phyloP scores from a whole-genome alignment of 441 rosid species.

The Syzygium syzygioides region DNA sequence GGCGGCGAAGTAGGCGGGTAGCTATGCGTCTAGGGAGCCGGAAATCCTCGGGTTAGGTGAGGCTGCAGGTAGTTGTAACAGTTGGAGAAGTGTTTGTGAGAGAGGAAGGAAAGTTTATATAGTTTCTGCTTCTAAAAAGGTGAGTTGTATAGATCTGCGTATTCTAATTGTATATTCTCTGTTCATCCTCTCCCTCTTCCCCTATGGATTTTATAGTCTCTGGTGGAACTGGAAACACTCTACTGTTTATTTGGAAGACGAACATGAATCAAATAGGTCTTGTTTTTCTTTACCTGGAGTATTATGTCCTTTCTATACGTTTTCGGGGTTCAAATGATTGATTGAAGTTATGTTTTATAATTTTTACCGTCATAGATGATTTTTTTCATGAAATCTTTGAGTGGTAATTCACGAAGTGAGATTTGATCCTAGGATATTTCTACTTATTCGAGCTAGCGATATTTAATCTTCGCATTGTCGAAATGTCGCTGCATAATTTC shows the following conservation, averaged over 20 bases:
- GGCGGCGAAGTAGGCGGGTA: constrained; percentile 43
- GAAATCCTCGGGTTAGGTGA: constrained; percentile 28
- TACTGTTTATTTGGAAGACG: background rate
- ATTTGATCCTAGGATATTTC: background rate
- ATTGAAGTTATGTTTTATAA: background rate
- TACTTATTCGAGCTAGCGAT: background rate
- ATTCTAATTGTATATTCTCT: background rate
- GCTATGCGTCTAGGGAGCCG: constrained; percentile 27
- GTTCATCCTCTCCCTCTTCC: background rate
- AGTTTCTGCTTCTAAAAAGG: background rate
- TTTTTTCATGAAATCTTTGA: background rate
- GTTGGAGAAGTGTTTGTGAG: background rate
- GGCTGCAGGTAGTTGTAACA: background rate
- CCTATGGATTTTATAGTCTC: background rate
- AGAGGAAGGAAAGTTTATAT: background rate
- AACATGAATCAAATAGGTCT: background rate
- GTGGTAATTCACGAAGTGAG: no score
- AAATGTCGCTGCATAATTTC: background rate
- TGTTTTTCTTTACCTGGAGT: background rate
- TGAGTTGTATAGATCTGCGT: background rate
- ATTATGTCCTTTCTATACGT: background rate
- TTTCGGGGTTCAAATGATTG: background rate
- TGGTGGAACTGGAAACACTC: background rate
- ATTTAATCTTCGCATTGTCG: background rate
- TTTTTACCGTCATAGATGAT: background rate